Evolutionary conservation across 1,284 basidiomycete species (phyloP).

Genomic region (Malassezia arunalokei): DNA sequence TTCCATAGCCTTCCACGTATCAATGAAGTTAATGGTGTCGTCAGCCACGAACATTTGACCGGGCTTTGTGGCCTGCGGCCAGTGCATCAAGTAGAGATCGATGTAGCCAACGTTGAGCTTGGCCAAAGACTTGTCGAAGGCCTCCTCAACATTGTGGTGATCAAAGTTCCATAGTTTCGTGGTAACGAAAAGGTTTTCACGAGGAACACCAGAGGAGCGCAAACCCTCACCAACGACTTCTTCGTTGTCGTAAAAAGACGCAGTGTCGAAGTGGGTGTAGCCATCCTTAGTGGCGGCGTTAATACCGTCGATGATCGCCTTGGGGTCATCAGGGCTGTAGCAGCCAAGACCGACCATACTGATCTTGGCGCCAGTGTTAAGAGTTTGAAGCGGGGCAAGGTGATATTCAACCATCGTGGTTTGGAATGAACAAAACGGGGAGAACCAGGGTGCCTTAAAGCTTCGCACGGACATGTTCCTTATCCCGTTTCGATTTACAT

Average conservation of each 20-base stretch:
- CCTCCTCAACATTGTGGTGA: slow-evolving; percentile 40
- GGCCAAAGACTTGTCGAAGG: slow-evolving; percentile 59
- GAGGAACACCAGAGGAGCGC: slow-evolving; percentile 57
- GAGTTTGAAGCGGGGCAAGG: slow-evolving; percentile 4
- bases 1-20: slow-evolving; percentile 37
- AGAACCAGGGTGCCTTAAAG: too few relatives aligned
- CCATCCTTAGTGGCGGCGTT: slow-evolving; percentile 17
- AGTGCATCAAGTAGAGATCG: slow-evolving; percentile 35
- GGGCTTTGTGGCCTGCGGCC: slow-evolving; percentile 22
- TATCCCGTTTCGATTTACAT: too few relatives aligned
- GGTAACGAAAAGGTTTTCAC: slow-evolving; percentile 70
- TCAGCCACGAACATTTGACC: slow-evolving; percentile 16
- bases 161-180: slow-evolving; percentile 61
- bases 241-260: slow-evolving; percentile 55
- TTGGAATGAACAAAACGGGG: too few relatives aligned
- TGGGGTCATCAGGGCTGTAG: slow-evolving; percentile 9
- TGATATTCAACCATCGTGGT: too few relatives aligned
- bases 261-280: slow-evolving; percentile 33
- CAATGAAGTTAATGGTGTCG: slow-evolving; percentile 20
- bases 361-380: slow-evolving; percentile 27
- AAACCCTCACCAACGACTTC: slow-evolving; percentile 71
- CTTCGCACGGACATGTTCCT: too few relatives aligned
- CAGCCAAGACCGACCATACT: slow-evolving; percentile 31
- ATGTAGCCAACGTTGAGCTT: slow-evolving; percentile 63
- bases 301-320: neutral